phyloP scores from a whole-genome alignment of 2,329 filamentous ascomycete species.

The Chaetomiaceae sp. region DNA sequence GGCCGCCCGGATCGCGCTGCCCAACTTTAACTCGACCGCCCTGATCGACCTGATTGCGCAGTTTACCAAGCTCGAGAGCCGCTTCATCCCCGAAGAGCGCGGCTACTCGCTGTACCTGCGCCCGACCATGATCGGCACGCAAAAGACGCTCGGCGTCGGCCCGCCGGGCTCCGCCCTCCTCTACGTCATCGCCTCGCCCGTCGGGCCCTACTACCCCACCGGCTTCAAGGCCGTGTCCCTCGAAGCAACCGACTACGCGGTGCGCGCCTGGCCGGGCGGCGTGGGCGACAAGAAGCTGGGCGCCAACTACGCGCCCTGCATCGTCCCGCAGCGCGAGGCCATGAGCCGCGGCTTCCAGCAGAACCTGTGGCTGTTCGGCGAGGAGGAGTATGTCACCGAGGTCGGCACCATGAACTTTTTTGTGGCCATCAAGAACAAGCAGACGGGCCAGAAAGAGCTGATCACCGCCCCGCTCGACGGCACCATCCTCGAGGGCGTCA shows the following conservation, averaged over 20 bases:
- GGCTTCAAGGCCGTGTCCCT: slow-evolving; percentile 96
- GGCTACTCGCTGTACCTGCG: slow-evolving; percentile 95
- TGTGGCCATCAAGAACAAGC: slow-evolving; percentile 75
- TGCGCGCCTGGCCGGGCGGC: slow-evolving; percentile 95
- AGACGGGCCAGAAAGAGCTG: slow-evolving; percentile 86
- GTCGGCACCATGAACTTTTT: slow-evolving; percentile 99
- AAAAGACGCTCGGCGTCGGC: slow-evolving; percentile 86
- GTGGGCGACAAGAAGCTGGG: slow-evolving; percentile 98
- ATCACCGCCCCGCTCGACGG: slow-evolving; percentile 94
- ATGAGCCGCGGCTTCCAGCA: slow-evolving; percentile 92
- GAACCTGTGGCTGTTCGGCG: slow-evolving; percentile 95
- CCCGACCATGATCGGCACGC: slow-evolving; percentile 95
- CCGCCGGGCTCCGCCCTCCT: slow-evolving; percentile 89
- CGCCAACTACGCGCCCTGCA: slow-evolving; percentile 98
- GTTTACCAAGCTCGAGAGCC: slow-evolving; percentile 74
- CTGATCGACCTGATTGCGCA: slow-evolving; percentile 78
- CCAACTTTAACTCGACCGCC: slow-evolving; percentile 70
- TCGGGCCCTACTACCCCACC: slow-evolving; percentile 96
- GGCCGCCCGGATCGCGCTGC: slow-evolving; percentile 83
- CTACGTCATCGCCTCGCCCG: slow-evolving; percentile 92
- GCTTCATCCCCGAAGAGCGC: slow-evolving; percentile 80
- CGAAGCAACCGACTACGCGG: slow-evolving; percentile 93
- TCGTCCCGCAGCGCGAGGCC: slow-evolving; percentile 91
- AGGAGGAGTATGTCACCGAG: slow-evolving; percentile 93
- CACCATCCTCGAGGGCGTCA: slow-evolving; percentile 93